Conservation (phyloP, 768 basidiomycete genomes). For the Psilocybe azurescens region DNA sequence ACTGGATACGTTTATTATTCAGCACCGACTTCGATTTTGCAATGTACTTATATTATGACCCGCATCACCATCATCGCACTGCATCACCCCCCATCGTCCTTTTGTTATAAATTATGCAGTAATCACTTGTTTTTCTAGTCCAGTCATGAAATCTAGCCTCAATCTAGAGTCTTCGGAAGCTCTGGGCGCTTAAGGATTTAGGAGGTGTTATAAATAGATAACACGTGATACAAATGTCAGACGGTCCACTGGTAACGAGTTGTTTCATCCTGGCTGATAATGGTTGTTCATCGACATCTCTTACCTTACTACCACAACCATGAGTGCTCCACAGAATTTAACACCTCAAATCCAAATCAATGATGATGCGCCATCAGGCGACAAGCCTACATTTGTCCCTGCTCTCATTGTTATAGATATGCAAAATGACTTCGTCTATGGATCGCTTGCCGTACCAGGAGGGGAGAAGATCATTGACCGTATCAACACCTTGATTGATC, state of each 20-base stretch:
- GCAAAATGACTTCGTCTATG: conserved; percentile 84
- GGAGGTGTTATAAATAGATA: conserved; percentile 4
- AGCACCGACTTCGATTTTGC: conserved; percentile 15
- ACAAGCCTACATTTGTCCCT: conserved; percentile 36
- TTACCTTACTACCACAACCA: conserved; percentile 23
- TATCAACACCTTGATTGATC: conserved; percentile 61
- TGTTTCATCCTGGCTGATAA: neutral
- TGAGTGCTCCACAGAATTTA: conserved; percentile 13
- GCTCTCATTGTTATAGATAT: conserved; percentile 79
- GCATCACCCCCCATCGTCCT: conserved; percentile 5
- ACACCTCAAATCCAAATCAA: conserved; percentile 2
- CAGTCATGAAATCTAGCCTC: neutral
- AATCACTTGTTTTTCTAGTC: neutral
- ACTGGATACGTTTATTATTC: conserved; percentile 1
- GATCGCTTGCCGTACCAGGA: conserved; percentile 71
- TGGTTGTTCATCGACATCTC: conserved; percentile 12
- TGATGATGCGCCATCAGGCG: neutral
- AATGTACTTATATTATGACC: conserved; percentile 26
- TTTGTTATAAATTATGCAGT: conserved; percentile 6
- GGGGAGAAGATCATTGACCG: conserved; percentile 61
- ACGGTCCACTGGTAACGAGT: neutral
- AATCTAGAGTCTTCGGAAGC: neutral
- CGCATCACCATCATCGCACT: conserved; percentile 16
- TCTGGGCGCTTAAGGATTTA: conserved; percentile 12
- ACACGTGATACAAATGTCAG: neutral